Evolutionary conservation across 768 basidiomycete species (phyloP), one percentile per base, ranked within the genome.

Genomic region (Termitomyces titanicus): DNA sequence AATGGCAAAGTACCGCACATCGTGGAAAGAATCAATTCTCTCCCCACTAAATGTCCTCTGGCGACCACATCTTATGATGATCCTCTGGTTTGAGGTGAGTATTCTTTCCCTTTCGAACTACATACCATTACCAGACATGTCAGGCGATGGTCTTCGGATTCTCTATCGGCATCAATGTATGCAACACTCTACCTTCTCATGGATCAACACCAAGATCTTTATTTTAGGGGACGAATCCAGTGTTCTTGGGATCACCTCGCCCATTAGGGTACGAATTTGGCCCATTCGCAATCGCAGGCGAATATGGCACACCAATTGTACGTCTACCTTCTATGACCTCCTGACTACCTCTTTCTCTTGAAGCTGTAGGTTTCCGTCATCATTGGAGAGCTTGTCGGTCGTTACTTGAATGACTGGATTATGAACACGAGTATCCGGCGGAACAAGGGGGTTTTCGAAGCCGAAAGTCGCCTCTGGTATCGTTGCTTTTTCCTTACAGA

Each of bases 381-480:
- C 5, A 56, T 76, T 33, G 75, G 75, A 8, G 72, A 76, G 54
- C 40, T 74, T 7, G 49, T 67, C 3, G 74, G 74, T 10, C 72
- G 68, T 13, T 76, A 69, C 58, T 15, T 72, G 25, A 74, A 74
- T 57, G 74, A 75, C 51, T 66, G 63, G 62, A 66, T 74, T 44
- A 71, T 71, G 52, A 63, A 70, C 54, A 47, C 58, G 12, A 64
- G 62, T 35, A 70, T 74, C 53, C 61, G 66, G 46, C 55, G 68
- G 18, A 74, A 76, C 54, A 63, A 67, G 15, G 75, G 75, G 46
- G 74, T 76, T 29, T 76, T 76, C 54, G 69, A 72, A 57, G 72
- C 76, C 18, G 76, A 79, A 58, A 71, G 69, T 54, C 76, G 81
- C 24, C 72, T 83, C 7, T 82, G 80, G 80, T 79, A 39, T 29